Evolutionary conservation across 1,139 yeast genomes (phyloP), one percentile per base, ranked within the genome.

Genomic region (Nakaseomyces sp.): DNA sequence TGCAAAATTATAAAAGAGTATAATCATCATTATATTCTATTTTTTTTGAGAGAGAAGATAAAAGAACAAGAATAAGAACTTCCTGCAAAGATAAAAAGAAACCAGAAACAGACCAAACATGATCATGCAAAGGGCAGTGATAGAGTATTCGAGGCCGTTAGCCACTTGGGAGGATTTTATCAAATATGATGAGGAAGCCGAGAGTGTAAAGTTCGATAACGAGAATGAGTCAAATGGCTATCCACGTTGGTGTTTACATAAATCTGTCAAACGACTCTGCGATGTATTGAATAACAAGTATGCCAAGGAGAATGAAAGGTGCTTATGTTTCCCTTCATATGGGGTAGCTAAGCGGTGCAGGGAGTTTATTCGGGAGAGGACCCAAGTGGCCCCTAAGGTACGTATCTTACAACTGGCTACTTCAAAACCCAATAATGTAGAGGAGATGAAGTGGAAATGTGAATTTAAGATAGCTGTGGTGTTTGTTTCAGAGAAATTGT

Each of bases 131-230:
- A 29, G 18, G 32, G 13, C 36, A 15, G 8, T 9, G 9, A n/a
- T 35, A 7, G 38, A 35, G 17, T 35, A 35, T 22, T 35, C 38
- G 17, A 12, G 28, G 17, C 18, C 38, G 10, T 71, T 89, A 39
- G 97, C 97, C 5, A 84, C 95, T 0, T 89, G 97, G 97, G 84
- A 78, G 44, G 89, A 47, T 31, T 85, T 85, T 10, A 84, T 89
- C 3, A 96, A 87, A 5, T 89, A 89, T 57, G 38, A 35, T n/a
- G 96, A 89, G 63, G 93, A 85, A 63, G 95, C 96, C 9, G 78
- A 82, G 56, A 80, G 74, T 17, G 28, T 13, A n/a, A 22, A n/a
- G 28, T 35, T 35, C 12, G 81, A 93, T 86, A 89, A 89, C 4
- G 79, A 81, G 10, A 67, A 71, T 41, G 77, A 79, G 60, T 71